Evolutionary conservation across 495 filamentous ascomycete genomes (phyloP).

Genomic region (Tetracladium marchalianum): DNA sequence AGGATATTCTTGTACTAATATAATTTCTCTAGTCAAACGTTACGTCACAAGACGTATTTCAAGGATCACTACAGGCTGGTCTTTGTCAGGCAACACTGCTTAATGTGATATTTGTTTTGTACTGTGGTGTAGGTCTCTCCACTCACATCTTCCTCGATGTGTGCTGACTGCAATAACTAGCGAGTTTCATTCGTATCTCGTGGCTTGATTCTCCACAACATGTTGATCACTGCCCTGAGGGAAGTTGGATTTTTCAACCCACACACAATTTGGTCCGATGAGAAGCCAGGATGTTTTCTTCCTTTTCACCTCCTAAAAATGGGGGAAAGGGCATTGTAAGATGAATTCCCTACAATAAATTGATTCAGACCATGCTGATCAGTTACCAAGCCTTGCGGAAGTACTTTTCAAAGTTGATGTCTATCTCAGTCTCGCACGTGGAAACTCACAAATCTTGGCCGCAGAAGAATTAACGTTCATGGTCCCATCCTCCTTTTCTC

Average conservation of each 20-base stretch:
- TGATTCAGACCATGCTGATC: too few species aligned
- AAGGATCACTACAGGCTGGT: neutral
- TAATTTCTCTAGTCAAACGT: conserved; percentile 2
- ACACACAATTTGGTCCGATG: conserved; percentile 7
- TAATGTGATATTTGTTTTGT: conserved; percentile 14
- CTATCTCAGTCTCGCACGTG: conserved; percentile 15
- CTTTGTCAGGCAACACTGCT: conserved; percentile 12
- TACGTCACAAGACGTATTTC: conserved; percentile 5
- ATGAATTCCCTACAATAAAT: too few species aligned
- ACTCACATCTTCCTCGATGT: too few species aligned
- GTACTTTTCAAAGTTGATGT: conserved; percentile 20
- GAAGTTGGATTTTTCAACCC: conserved; percentile 15
- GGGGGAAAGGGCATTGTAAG: too few species aligned
- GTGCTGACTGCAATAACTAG: neutral
- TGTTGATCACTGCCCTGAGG: conserved; percentile 11
- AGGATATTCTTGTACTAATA: too few species aligned
- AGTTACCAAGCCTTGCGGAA: conserved; percentile 17
- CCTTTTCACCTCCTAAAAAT: conserved; percentile 5
- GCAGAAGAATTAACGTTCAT: conserved; percentile 16
- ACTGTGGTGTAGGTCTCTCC: conserved; percentile 10
- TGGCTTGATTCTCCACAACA: conserved; percentile 4
- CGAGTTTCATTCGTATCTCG: conserved; percentile 2
- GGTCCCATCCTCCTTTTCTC: conserved; percentile 9
- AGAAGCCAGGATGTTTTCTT: conserved; percentile 15
- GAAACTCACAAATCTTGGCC: conserved; percentile 12